phyloP scores from a whole-genome alignment of 2,329 filamentous ascomycete species.

The Penicillium sp. region DNA sequence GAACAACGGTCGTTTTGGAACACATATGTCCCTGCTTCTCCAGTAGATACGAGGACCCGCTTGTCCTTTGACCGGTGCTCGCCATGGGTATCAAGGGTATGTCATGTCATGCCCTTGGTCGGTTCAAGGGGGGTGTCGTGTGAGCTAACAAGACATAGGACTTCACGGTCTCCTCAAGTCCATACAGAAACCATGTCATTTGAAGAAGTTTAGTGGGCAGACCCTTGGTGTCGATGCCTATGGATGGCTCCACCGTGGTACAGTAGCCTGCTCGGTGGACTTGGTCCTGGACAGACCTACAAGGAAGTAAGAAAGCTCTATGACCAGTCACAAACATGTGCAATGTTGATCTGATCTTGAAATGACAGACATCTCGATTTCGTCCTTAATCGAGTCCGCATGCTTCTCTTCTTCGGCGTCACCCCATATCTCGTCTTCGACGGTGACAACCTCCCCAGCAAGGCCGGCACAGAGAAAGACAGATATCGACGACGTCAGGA shows the following conservation, averaged over 20 bases:
- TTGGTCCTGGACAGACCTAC: slow-evolving; percentile 88
- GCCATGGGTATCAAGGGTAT: slow-evolving; percentile 56
- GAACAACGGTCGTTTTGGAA: slow-evolving; percentile 12
- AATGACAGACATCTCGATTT: slow-evolving; percentile 80
- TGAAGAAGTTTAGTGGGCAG: slow-evolving; percentile 86
- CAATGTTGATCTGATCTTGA: slow-evolving; percentile 28
- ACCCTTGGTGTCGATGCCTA: slow-evolving; percentile 96
- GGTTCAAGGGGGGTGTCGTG: slow-evolving; percentile 2
- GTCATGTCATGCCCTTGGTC: slow-evolving; percentile 9
- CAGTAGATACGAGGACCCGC: slow-evolving; percentile 40
- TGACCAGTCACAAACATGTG: not conserved
- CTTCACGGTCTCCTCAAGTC: slow-evolving; percentile 92
- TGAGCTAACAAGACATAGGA: slow-evolving; percentile 57
- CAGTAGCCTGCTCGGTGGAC: slow-evolving; percentile 87
- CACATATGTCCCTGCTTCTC: slow-evolving; percentile 30
- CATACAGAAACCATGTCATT: slow-evolving; percentile 84
- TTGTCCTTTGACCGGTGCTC: slow-evolving; percentile 36
- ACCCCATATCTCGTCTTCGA: slow-evolving; percentile 97
- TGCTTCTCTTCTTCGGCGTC: slow-evolving; percentile 92
- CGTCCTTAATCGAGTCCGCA: slow-evolving; percentile 85
- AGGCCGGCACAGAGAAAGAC: slow-evolving; percentile 81
- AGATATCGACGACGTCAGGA: slow-evolving; percentile 77
- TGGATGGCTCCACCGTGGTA: slow-evolving; percentile 96
- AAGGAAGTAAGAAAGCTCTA: slow-evolving; percentile 66
- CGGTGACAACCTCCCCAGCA: slow-evolving; percentile 92